Percentiles rank a stretch among this genome's conserved stretches.
Conservation (phyloP, 768 basidiomycete genomes). For the Rhodocollybia butyracea region DNA sequence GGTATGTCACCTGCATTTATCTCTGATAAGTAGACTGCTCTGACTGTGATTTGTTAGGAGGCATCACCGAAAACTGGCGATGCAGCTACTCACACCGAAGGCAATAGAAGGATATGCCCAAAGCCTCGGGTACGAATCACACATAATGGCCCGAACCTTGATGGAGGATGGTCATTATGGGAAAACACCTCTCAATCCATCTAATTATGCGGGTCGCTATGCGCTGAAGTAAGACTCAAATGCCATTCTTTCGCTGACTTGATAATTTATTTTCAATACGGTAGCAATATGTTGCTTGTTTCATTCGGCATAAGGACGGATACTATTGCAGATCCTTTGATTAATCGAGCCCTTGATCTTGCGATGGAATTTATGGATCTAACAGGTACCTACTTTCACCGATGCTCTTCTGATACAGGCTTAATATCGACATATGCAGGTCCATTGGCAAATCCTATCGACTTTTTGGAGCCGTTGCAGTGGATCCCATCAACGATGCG, state of each 20-base stretch:
- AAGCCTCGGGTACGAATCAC: constrained; percentile 17
- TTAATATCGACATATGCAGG: constrained; percentile 23
- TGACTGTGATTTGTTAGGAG: constrained; percentile 14
- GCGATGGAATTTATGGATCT: constrained; percentile 24
- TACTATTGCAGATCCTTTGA: constrained; percentile 16
- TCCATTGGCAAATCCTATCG: constrained; percentile 41
- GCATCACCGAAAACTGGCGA: constrained; percentile 22
- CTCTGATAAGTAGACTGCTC: not conserved
- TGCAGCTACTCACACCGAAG: constrained; percentile 16
- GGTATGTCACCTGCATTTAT: not conserved
- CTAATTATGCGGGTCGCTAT: constrained; percentile 14
- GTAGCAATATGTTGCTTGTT: constrained; percentile 22
- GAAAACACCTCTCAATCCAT: constrained; percentile 17
- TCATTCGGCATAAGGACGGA: constrained; percentile 21
- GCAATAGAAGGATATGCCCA: constrained; percentile 14
- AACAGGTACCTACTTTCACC: constrained; percentile 29
- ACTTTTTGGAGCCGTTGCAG: constrained; percentile 42
- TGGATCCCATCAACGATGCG: constrained; percentile 34
- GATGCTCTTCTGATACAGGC: not conserved
- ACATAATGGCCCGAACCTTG: constrained; percentile 15
- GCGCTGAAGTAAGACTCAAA: constrained; percentile 19
- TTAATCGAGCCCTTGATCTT: constrained; percentile 15
- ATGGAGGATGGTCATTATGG: constrained; percentile 12
- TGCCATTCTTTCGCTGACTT: not conserved
- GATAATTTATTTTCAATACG: not conserved